Evolutionary conservation across 768 basidiomycete genomes (phyloP).

Genomic region (Kwoniella shandongensis): DNA sequence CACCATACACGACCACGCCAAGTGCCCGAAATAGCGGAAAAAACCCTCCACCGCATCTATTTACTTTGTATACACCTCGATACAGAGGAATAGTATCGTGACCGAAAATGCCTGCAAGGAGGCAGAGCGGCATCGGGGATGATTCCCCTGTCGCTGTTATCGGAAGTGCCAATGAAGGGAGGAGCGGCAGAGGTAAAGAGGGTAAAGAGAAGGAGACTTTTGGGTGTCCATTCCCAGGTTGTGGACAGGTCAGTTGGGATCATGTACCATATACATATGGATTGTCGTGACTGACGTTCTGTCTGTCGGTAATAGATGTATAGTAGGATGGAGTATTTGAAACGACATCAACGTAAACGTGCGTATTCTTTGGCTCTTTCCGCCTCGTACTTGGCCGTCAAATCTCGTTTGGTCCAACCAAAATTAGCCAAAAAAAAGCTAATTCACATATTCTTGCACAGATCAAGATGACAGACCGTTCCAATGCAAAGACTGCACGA

Average conservation of each 20-base stretch:
- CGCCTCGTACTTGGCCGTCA: background rate
- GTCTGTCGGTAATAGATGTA: conserved; percentile 45
- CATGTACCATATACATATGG: no score
- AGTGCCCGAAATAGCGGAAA: conserved; percentile 2
- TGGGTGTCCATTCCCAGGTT: conserved; percentile 44
- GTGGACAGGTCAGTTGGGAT: conserved; percentile 39
- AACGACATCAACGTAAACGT: conserved; percentile 55
- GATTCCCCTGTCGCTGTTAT: background rate
- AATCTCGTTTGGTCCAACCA: no score
- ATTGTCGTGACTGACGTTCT: no score
- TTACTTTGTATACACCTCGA: background rate
- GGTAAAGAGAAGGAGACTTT: conserved; percentile 49
- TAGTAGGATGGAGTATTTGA: conserved; percentile 54
- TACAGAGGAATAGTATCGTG: no score
- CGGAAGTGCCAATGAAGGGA: conserved; percentile 13
- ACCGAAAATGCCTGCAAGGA: conserved; percentile 12
- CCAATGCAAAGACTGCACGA: conserved; percentile 52
- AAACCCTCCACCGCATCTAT: background rate
- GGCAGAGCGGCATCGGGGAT: conserved; percentile 18
- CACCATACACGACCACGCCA: conserved; percentile 1
- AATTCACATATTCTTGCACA: conserved; percentile 10
- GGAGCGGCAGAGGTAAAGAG: conserved; percentile 27
- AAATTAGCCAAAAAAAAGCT: no score
- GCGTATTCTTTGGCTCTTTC: conserved; percentile 19
- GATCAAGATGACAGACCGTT: conserved; percentile 55